phyloP scores from a whole-genome alignment of 495 filamentous ascomycete species.

The Jackrogersella minutella region DNA sequence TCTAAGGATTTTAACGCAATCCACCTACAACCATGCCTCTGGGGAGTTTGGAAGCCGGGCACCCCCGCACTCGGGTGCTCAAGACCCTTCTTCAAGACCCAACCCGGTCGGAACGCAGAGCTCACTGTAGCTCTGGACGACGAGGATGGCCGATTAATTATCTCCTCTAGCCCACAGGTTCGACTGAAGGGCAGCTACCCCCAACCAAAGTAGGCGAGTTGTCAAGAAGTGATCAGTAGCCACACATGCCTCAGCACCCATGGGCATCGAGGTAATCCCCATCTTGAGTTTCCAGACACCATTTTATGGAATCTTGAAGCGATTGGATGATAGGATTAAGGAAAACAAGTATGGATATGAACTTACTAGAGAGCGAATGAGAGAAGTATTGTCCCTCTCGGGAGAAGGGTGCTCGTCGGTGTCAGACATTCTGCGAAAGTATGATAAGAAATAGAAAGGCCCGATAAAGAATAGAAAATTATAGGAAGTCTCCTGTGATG shows the following conservation, averaged over 20 bases:
- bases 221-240: neutral
- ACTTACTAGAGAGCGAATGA: neutral
- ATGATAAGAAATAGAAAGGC: no score
- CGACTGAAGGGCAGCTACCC: conserved; percentile 13
- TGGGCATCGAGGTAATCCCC: neutral
- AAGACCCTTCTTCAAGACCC: conserved; percentile 2
- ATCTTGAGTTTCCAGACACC: conserved; percentile 3
- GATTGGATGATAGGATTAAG: neutral
- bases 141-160: conserved; percentile 14
- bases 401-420: no score
- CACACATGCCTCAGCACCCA: conserved; percentile 14
- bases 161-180: neutral
- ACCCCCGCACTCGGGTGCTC: conserved; percentile 4
- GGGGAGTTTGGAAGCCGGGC: conserved; percentile 17
- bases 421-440: no score
- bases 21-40: conserved; percentile 10
- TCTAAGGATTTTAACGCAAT: conserved; percentile 1
- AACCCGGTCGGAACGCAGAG: conserved; percentile 14
- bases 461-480: no score
- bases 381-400: no score
- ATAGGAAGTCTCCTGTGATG: no score
- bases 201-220: conserved; percentile 24
- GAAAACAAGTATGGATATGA: neutral
- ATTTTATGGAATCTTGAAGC: neutral
- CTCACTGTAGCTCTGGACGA: conserved; percentile 14